Percentiles rank a stretch among this genome's conserved stretches.
phyloP scores from a whole-genome alignment of 2,329 filamentous ascomycete genomes.

The Neonectria sp. region DNA sequence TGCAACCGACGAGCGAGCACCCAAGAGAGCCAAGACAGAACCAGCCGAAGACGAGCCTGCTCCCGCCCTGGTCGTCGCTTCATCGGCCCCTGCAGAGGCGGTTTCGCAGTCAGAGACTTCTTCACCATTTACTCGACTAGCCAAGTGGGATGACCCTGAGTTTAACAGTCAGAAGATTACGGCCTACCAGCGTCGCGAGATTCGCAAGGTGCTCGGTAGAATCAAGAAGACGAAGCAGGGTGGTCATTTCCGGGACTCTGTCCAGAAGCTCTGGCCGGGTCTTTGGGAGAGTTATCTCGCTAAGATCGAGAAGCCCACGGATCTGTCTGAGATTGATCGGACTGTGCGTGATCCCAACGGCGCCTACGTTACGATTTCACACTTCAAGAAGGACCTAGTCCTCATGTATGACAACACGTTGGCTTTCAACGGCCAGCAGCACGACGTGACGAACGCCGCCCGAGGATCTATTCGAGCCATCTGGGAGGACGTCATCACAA shows the following conservation, averaged over 20 bases:
- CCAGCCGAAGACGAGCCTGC: conserved; percentile 60
- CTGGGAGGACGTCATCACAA: conserved; percentile 61
- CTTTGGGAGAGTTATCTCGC: conserved; percentile 82
- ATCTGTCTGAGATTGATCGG: conserved; percentile 85
- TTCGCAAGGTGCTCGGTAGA: conserved; percentile 77
- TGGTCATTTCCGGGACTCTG: conserved; percentile 81
- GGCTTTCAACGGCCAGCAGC: conserved; percentile 85
- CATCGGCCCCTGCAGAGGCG: conserved; percentile 41
- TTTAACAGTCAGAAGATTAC: conserved; percentile 69
- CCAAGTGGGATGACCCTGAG: conserved; percentile 59
- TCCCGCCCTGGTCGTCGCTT: conserved; percentile 24
- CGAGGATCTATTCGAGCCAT: conserved; percentile 70
- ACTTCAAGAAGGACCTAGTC: conserved; percentile 81
- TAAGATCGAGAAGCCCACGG: conserved; percentile 83
- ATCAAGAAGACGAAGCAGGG: conserved; percentile 92
- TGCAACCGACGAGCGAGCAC: conserved; percentile 72
- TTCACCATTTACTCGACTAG: conserved; percentile 50
- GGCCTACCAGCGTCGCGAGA: conserved; percentile 71
- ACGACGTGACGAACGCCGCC: conserved; percentile 77
- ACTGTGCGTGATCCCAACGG: conserved; percentile 77
- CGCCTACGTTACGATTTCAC: conserved; percentile 77
- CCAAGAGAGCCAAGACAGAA: conserved; percentile 87
- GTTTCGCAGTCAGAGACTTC: conserved; percentile 34
- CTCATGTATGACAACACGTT: conserved; percentile 85
- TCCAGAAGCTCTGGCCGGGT: conserved; percentile 80